Evolutionary conservation across 1,284 basidiomycete genomes (phyloP).

Genomic region (Earliella scabrosa): DNA sequence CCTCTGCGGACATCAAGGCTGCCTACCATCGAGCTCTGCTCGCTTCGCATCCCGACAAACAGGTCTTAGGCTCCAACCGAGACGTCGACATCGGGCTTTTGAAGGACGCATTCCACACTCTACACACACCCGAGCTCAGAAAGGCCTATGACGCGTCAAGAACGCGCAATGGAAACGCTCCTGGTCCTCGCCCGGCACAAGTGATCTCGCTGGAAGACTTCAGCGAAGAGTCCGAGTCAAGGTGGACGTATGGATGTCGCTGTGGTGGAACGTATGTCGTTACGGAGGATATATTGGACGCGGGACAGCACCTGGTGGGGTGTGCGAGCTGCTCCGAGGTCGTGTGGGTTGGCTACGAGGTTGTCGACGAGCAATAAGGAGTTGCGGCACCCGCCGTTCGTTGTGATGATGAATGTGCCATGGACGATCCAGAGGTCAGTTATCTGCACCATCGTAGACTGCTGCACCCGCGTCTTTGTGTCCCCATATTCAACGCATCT

Average conservation of each 20-base stretch:
- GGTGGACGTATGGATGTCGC: slow-evolving; percentile 65
- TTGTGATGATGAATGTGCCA: too few species aligned
- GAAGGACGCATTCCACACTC: slow-evolving; percentile 62
- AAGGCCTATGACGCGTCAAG: slow-evolving; percentile 50
- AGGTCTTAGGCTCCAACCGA: slow-evolving; percentile 16
- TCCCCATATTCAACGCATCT: too few species aligned
- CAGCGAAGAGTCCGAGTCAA: slow-evolving; percentile 32
- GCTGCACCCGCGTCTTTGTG: too few species aligned
- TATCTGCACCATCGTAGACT: too few species aligned
- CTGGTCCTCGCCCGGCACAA: slow-evolving; percentile 70
- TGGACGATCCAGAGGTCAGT: too few species aligned
- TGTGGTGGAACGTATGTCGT: slow-evolving; percentile 72
- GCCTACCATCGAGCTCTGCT: slow-evolving; percentile 74
- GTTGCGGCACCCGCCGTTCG: too few species aligned
- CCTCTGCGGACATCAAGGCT: slow-evolving; percentile 56
- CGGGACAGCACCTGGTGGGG: slow-evolving; percentile 65
- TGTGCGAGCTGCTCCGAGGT: slow-evolving; percentile 78
- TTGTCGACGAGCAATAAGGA: slow-evolving; percentile 50
- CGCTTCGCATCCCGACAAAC: slow-evolving; percentile 72
- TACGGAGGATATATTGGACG: slow-evolving; percentile 60
- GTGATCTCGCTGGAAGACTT: slow-evolving; percentile 80
- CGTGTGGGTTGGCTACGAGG: slow-evolving; percentile 78
- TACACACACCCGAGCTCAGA: slow-evolving; percentile 52
- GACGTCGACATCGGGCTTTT: slow-evolving; percentile 55
- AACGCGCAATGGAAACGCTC: slow-evolving; percentile 1